Evolutionary conservation across 306 rosid genomes (phyloP), one percentile per base, ranked within the genome.

Genomic region (Coriaria nepalensis): DNA sequence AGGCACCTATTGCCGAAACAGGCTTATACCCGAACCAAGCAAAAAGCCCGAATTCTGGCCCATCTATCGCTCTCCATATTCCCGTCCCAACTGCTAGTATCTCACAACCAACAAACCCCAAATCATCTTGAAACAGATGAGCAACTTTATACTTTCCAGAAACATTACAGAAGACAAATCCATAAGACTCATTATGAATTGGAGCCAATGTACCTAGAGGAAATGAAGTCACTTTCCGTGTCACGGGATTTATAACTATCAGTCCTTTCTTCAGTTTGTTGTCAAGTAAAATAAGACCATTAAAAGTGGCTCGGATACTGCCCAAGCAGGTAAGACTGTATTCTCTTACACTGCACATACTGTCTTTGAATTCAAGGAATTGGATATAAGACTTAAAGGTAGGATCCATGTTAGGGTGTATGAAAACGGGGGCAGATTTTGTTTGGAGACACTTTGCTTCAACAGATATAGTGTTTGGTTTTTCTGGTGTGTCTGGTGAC

Each of bases 251-350:
- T 47, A 68, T n/a, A 40, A 68, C 58, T 20, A 68, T 53, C 4
- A 76, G 63, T 51, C 72, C 75, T 34, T 47, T 71, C 62, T 76
- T 72, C 56, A 57, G 13, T 39, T 42, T 53, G 59, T 68, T 64
- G 44, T 71, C 75, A 4, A 76, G 68, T 64, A 76, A 57, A 34
- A 76, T 61, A 53, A 76, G 63, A 47, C 82, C 82, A 40, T 65
- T 65, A 69, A 73, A 71, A 38, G 75, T 44, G 34, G 75, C 73
- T 60, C 73, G 59, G 46, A 76, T 57, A 7, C 47, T 48, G 13
- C 75, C 78, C 35, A 38, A 39, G 46, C 75, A 71, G 37, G 55
- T 61, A 20, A 71, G 32, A 15, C 52, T 65, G 59, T 68, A 76
- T 44, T 61, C 78, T 50, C 50, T 51, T 14, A 64, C 45, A 36